A percentile compares a stretch with the other conserved stretches of the same genome.
phyloP scores from a whole-genome alignment of 768 basidiomycete species.

The Macrolepiota dolichaula region DNA sequence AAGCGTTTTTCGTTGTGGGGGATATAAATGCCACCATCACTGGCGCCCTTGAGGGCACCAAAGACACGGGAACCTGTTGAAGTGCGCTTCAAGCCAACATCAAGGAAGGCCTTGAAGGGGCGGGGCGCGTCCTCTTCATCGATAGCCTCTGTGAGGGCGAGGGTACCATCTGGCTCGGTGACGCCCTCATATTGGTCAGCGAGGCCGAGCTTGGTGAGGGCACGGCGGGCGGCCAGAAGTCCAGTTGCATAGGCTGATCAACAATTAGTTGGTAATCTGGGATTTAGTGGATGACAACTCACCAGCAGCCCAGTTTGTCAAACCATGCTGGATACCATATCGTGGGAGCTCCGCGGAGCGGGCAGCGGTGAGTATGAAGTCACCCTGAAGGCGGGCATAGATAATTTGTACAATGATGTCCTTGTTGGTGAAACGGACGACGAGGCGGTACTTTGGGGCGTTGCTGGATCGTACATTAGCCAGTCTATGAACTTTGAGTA shows the following conservation, averaged over 20 bases:
- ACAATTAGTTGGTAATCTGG: conserved; percentile 7
- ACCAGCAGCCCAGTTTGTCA: conserved; percentile 99
- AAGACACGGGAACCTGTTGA: conserved; percentile 97
- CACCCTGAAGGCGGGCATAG: conserved; percentile 97
- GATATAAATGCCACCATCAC: conserved; percentile 96
- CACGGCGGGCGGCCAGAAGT: conserved; percentile 91
- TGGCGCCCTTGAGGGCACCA: conserved; percentile 98
- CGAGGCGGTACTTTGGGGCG: conserved; percentile 96
- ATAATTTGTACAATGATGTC: conserved; percentile 93
- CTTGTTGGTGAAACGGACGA: conserved; percentile 98
- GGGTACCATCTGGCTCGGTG: conserved; percentile 83
- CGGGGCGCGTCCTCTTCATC: conserved; percentile 92
- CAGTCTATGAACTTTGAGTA: background rate
- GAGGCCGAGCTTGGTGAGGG: conserved; percentile 90
- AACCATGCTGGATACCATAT: conserved; percentile 97
- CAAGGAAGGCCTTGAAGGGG: conserved; percentile 99
- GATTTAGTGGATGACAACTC: conserved; percentile 15
- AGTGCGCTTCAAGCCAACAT: conserved; percentile 96
- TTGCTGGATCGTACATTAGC: conserved; percentile 50
- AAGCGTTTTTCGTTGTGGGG: conserved; percentile 98
- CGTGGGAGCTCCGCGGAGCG: conserved; percentile 88
- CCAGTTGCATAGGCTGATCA: conserved; percentile 90
- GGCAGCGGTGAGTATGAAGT: conserved; percentile 88
- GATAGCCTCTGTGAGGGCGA: conserved; percentile 78
- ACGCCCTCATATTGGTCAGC: conserved; percentile 98